Evolutionary conservation across 305 asterid genomes (phyloP).

Genomic region (Solanum hybrid): DNA sequence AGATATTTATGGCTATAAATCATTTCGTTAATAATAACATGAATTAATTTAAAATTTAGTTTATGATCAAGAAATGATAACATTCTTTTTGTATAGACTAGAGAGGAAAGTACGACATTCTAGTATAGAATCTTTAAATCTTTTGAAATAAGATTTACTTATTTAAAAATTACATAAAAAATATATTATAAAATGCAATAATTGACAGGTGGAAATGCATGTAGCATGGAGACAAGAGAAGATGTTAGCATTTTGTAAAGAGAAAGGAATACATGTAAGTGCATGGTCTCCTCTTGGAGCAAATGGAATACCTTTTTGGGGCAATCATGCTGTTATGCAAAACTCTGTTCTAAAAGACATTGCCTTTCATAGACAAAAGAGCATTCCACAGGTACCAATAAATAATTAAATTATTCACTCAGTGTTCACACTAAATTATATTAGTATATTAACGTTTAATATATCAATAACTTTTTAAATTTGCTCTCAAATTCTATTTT

Average conservation of each 20-base stretch:
- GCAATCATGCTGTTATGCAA: conserved; percentile 4
- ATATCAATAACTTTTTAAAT: no score
- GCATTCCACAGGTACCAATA: conserved; percentile 12
- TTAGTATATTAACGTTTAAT: background rate
- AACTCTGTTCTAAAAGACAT: conserved; percentile 5
- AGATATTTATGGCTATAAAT: background rate
- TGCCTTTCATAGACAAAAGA: conserved; percentile 10
- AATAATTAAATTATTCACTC: background rate
- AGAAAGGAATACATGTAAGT: conserved; percentile 9
- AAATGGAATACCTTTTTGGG: conserved; percentile 5
- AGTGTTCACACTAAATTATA: background rate
- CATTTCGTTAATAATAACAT: no score
- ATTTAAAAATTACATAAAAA: no score
- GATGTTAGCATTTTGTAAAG: conserved; percentile 10
- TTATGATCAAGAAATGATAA: no score
- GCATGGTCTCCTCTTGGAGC: conserved; percentile 25
- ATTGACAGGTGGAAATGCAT: conserved; percentile 17
- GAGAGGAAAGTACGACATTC: no score
- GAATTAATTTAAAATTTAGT: no score
- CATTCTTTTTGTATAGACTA: no score
- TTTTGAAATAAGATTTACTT: no score
- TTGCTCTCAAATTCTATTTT: no score
- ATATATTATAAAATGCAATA: no score
- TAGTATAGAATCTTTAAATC: no score
- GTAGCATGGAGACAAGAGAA: conserved; percentile 20